Evolutionary conservation across 495 filamentous ascomycete genomes (phyloP).

Genomic region (Lindgomyces ingoldianus): DNA sequence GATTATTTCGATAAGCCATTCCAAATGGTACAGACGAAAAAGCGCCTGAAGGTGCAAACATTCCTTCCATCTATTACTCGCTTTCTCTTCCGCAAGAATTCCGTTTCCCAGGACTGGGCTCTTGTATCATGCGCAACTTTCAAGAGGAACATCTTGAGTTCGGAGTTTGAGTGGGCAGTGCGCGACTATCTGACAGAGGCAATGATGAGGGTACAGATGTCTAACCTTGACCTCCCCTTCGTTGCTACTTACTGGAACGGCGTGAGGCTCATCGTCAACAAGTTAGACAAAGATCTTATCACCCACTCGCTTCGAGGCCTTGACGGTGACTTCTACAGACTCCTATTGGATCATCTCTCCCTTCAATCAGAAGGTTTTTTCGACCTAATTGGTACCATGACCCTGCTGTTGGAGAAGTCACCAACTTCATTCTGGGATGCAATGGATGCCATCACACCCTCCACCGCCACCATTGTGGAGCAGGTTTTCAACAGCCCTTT

Average conservation of each 20-base stretch:
- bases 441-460: slow-evolving; percentile 72
- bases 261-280: slow-evolving; percentile 66
- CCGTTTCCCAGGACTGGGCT: slow-evolving; percentile 66
- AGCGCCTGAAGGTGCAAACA: slow-evolving; percentile 65
- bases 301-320: slow-evolving; percentile 74
- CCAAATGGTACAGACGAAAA: slow-evolving; percentile 69
- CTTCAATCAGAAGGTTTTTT: slow-evolving; percentile 61
- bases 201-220: slow-evolving; percentile 47
- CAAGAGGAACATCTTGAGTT: slow-evolving; percentile 55
- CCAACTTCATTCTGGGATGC: slow-evolving; percentile 83
- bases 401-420: slow-evolving; percentile 67
- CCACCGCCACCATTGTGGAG: slow-evolving; percentile 64
- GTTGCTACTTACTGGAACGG: slow-evolving; percentile 74
- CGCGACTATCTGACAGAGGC: slow-evolving; percentile 59
- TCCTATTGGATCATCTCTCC: slow-evolving; percentile 73
- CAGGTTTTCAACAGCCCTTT: slow-evolving; percentile 72
- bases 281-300: slow-evolving; percentile 71
- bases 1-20: slow-evolving; percentile 76
- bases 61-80: slow-evolving; percentile 75
- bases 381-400: slow-evolving; percentile 65
- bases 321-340: slow-evolving; percentile 73
- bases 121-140: slow-evolving; percentile 64
- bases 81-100: slow-evolving; percentile 73
- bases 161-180: slow-evolving; percentile 83
- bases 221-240: slow-evolving; percentile 48